A percentile compares a stretch with the other conserved stretches of the same genome.
phyloP scores from a whole-genome alignment of 2,329 filamentous ascomycete genomes.

The Fonsecaea pedrosoi region DNA sequence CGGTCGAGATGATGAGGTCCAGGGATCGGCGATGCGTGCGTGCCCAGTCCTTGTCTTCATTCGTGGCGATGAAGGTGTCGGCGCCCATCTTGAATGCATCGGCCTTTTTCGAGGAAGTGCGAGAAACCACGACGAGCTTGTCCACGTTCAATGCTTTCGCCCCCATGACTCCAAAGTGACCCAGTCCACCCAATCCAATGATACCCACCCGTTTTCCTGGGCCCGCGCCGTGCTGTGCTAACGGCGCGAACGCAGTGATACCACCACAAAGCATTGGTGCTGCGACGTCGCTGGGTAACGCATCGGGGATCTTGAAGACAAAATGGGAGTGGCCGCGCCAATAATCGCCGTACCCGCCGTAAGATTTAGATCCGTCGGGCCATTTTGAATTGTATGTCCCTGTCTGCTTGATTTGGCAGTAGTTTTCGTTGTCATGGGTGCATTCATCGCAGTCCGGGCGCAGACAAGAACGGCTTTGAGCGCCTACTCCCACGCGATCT shows the following conservation, averaged over 20 bases:
- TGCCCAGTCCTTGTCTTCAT: slow-evolving; percentile 62
- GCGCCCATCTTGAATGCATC: slow-evolving; percentile 64
- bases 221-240: slow-evolving; percentile 71
- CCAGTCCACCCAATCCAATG: slow-evolving; percentile 74
- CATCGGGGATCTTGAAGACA: slow-evolving; percentile 57
- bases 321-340: slow-evolving; percentile 58
- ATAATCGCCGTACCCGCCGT: slow-evolving; percentile 69
- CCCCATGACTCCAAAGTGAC: slow-evolving; percentile 75
- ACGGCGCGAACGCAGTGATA: slow-evolving; percentile 74
- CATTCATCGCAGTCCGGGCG: slow-evolving; percentile 62
- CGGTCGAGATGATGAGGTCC: slow-evolving; percentile 64
- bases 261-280: slow-evolving; percentile 80
- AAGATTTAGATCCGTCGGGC: slow-evolving; percentile 66
- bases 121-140: slow-evolving; percentile 64
- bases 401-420: slow-evolving; percentile 47
- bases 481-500: slow-evolving; percentile 69
- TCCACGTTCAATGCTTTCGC: slow-evolving; percentile 74
- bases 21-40: slow-evolving; percentile 57
- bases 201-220: slow-evolving; percentile 75
- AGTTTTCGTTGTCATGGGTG: slow-evolving; percentile 50
- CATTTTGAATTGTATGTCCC: slow-evolving; percentile 68
- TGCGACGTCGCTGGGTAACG: slow-evolving; percentile 57
- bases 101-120: slow-evolving; percentile 57
- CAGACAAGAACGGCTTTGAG: slow-evolving; percentile 64
- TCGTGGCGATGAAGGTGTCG: slow-evolving; percentile 63